Conservation (phyloP, 176 grass and related monocot species). For the Juncus inflexus region DNA sequence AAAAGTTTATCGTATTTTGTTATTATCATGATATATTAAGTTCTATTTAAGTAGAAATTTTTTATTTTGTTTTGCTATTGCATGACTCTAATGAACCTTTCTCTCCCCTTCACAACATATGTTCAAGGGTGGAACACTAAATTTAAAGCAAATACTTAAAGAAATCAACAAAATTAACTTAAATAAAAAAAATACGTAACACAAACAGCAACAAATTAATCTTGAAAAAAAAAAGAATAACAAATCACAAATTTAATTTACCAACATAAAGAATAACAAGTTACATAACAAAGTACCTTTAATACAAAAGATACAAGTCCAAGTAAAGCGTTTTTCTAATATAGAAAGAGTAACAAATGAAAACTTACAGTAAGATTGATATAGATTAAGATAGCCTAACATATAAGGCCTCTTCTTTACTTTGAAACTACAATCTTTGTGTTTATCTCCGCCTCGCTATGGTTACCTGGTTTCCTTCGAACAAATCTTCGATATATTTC, state of each 20-base stretch:
- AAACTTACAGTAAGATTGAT: neutral
- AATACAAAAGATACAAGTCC: neutral
- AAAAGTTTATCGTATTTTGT: too few species aligned
- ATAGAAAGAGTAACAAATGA: conserved; percentile 8
- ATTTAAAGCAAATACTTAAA: too few species aligned
- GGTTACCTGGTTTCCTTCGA: conserved; percentile 60
- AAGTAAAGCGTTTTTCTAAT: conserved; percentile 10
- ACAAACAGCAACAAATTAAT: conserved; percentile 6
- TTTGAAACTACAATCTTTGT: conserved; percentile 7
- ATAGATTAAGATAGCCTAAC: conserved; percentile 7
- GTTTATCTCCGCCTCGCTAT: conserved; percentile 52
- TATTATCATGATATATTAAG: too few species aligned
- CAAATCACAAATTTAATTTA: too few species aligned
- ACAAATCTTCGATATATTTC: conserved; percentile 67
- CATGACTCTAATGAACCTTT: too few species aligned
- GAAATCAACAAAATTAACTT: too few species aligned
- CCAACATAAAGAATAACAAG: neutral
- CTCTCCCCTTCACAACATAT: too few species aligned
- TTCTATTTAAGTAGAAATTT: too few species aligned
- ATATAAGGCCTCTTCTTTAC: neutral
- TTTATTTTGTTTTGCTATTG: too few species aligned
- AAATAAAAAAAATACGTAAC: too few species aligned
- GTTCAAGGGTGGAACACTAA: too few species aligned
- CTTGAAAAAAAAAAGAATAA: too few species aligned
- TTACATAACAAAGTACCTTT: conserved; percentile 12